Base-by-base conservation (phyloP, 257 asterid genomes). In the Fraxinus anomala region DNA sequence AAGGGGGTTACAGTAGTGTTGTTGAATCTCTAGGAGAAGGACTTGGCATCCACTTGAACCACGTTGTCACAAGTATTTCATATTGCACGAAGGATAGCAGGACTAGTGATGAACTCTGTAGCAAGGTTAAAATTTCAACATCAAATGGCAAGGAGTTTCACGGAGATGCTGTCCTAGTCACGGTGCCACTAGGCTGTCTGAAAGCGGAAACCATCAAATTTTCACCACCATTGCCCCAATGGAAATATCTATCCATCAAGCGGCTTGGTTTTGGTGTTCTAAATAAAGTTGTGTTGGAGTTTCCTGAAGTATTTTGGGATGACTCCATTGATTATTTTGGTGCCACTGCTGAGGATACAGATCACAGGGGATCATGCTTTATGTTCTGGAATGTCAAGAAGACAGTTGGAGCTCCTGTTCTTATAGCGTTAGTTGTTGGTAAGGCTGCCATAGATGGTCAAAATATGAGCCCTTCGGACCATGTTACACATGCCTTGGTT, bases 401-500 rank as follows among this genome's bases (percentile, higher is more conserved):
- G 85, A 96, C 99, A n/a, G 99, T 92, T 81, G 97, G 97, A 42
- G 98, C 99, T 34, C 99, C 99, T 80, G 98, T 96, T 77, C 97
- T 96, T 75, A 94, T 96, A 80, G 97, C 99, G 23, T 82, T 96
- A 82, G 89, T 96, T 73, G 99, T 93, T 74, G 99, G 99, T 83
- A 91, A 92, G 87, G 97, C 99, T 83, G 99, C 99, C 36, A 82
- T 89, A 78, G 93, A 91, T 82, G 97, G 97, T 51, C 99, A 92
- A 80, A 75, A 75, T 79, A 79, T 88, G 87, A 82, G 80, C 85
- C 76, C 94, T 65, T 85, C 92, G 37, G 96, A 89, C 83, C 98
- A 91, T 83, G 96, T 96, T 31, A 83, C 76, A 82, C 97, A 93
- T 86, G 98, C 99, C 36, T 59, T 96, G 81, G 76, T 84, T 73